These are phyloP conservation scores for Agroathelia rolfsii DNA, from an alignment of 1,284 basidiomycete species.

Conservation along the genomic window DNA sequence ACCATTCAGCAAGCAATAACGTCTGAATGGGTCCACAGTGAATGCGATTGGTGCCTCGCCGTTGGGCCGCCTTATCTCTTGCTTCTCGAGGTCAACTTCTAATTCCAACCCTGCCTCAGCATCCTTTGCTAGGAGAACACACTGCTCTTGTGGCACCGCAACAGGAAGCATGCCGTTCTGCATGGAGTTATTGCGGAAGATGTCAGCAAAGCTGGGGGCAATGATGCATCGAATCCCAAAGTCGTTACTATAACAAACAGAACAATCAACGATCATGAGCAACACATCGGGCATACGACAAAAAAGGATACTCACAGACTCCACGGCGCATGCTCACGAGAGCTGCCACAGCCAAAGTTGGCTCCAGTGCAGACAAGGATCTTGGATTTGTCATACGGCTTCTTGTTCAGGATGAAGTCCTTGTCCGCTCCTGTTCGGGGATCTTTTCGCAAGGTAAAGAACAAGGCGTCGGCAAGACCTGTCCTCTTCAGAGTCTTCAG, in stretches of 20 bases:
- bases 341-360: constrained; percentile 95
- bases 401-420: constrained; percentile 84
- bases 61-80: constrained; percentile 71
- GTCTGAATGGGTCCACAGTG: constrained; percentile 77
- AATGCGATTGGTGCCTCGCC: constrained; percentile 71
- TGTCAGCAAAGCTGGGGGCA: constrained; percentile 91
- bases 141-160: constrained; percentile 66
- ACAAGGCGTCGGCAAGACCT: constrained; percentile 83
- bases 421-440: constrained; percentile 72
- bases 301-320: constrained; percentile 58
- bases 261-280: constrained; percentile 3
- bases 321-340: constrained; percentile 94
- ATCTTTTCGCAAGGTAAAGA: constrained; percentile 78
- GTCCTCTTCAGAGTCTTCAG: constrained; percentile 92
- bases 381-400: constrained; percentile 73
- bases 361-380: constrained; percentile 84
- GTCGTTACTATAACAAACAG: constrained; percentile 56
- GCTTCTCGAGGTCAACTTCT: constrained; percentile 84
- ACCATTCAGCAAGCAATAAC: constrained; percentile 88
- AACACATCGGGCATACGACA: constrained; percentile 3
- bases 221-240: constrained; percentile 92
- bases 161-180: constrained; percentile 96
- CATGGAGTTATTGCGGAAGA: constrained; percentile 88
- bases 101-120: constrained; percentile 74
- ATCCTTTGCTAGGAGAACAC: constrained; percentile 69